Conservation (phyloP, 2,329 filamentous ascomycete species). For the Colletotrichum nymphaeae region DNA sequence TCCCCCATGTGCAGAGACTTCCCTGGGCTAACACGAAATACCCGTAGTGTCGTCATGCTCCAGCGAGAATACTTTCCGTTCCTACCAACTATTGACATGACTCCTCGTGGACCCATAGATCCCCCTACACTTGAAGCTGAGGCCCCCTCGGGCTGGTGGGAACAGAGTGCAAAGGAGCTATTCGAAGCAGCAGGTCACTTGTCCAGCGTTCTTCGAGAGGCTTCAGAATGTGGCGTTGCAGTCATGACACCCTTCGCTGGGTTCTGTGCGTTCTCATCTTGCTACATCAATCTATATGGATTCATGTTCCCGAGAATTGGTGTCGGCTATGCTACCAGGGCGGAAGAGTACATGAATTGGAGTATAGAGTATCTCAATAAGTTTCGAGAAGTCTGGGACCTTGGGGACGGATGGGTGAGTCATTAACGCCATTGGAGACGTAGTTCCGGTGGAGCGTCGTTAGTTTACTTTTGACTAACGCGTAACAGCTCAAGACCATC, state of each 20-base stretch:
- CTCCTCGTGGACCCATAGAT: conserved; percentile 52
- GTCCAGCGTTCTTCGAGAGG: conserved; percentile 48
- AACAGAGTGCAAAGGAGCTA: conserved; percentile 48
- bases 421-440: not conserved
- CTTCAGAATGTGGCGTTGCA: conserved; percentile 48
- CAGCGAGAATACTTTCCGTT: conserved; percentile 58
- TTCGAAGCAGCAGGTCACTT: conserved; percentile 51
- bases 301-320: conserved; percentile 55
- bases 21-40: not conserved
- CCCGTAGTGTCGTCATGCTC: conserved; percentile 51
- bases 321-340: conserved; percentile 43
- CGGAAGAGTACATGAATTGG: conserved; percentile 38
- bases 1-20: not conserved
- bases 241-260: conserved; percentile 55
- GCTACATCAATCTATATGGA: conserved; percentile 54
- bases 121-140: conserved; percentile 51
- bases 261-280: conserved; percentile 58
- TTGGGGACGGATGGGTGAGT: conserved; percentile 44
- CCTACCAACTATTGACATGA: conserved; percentile 47
- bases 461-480: not conserved
- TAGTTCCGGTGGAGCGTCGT: rapidly evolving
- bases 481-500: conserved; percentile 22
- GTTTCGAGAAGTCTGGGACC: conserved; percentile 43
- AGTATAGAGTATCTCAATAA: conserved; percentile 42
- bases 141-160: conserved; percentile 53